Base-by-base conservation (phyloP, 805 yeast genomes). In the Kuraishia piskuri region DNA sequence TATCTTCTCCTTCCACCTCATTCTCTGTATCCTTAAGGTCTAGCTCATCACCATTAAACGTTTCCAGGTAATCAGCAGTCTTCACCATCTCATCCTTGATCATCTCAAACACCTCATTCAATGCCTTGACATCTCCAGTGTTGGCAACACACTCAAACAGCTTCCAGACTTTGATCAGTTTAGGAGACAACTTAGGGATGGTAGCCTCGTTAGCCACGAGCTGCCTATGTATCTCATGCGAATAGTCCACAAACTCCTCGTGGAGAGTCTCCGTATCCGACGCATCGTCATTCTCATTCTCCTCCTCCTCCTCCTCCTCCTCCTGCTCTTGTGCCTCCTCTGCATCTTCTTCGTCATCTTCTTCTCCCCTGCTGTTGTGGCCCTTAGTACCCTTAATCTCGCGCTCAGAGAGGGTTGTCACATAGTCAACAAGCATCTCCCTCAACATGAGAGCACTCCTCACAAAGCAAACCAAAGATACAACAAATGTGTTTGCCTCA, bases 81-180 rank as follows among this genome's bases (percentile, higher is more conserved):
- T 58, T 59, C 12, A 54, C 58, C 26, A 63, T 62, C 31, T 56
- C 57, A 31, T 55, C 47, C 55, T 63, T 55, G 40, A 64, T 61
- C 36, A 61, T 52, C 6, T 61, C 61, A 45, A 67, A 63, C 2
- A 63, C 55, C 48, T 63, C 61, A 31, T 57, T 58, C 48, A 63
- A 51, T 49, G 55, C 54, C 2, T 46, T 54, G 2, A 58, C 52
- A 53, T 62, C 59, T 12, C 46, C 53, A n/a, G 68, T 65, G 40
- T 61, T 53, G 21, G 66, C 49, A 22, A 68, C 48, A 52, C 61
- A 55, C 51, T 61, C 62, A 54, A 68, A 64, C 14, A 67, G 58
- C n/a, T 60, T 60, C 46, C 55, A 60, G 51, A 61, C 59, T 53
- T 65, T 67, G 19, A 55, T 54, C 45, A 68, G 55, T 46, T 62